Percentiles rank a stretch among this genome's conserved stretches.
These are phyloP conservation scores for Yamadazyma tumulicola DNA, from an alignment of 805 yeast species.

Conservation along the genomic window DNA sequence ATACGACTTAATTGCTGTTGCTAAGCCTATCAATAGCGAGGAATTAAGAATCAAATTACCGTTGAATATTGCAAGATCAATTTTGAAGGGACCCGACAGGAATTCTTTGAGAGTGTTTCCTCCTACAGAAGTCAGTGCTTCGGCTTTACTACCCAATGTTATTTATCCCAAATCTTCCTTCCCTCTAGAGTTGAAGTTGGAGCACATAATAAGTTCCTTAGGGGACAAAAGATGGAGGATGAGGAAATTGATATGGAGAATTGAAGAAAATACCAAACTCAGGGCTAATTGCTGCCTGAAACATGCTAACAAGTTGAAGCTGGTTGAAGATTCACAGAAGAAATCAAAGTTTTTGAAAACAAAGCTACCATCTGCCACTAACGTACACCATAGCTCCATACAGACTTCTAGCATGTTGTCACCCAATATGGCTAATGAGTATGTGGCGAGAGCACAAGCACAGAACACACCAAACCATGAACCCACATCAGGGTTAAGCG, in stretches of 20 bases:
- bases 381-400: conserved; percentile 27
- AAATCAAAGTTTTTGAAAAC: conserved; percentile 8
- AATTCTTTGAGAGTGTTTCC: conserved; percentile 91
- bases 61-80: conserved; percentile 69
- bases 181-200: conserved; percentile 77
- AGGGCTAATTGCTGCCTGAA: conserved; percentile 53
- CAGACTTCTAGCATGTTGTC: conserved; percentile 20
- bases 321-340: conserved; percentile 37
- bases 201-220: conserved; percentile 54
- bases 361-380: conserved; percentile 9
- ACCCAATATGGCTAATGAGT: conserved; percentile 9
- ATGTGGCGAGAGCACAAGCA: neutral
- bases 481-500: conserved; percentile 10
- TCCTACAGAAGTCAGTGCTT: conserved; percentile 87
- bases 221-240: conserved; percentile 80
- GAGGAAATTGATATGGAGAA: conserved; percentile 84
- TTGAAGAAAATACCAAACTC: conserved; percentile 77
- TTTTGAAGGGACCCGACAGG: conserved; percentile 77
- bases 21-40: conserved; percentile 25
- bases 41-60: conserved; percentile 52
- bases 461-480: neutral
- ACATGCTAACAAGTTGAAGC: conserved; percentile 51
- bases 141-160: conserved; percentile 84
- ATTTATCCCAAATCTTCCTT: conserved; percentile 84
- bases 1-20: conserved; percentile 72